phyloP scores from a whole-genome alignment of 352 stramenopile species.

The Thalassiosira livingstoniorum region DNA sequence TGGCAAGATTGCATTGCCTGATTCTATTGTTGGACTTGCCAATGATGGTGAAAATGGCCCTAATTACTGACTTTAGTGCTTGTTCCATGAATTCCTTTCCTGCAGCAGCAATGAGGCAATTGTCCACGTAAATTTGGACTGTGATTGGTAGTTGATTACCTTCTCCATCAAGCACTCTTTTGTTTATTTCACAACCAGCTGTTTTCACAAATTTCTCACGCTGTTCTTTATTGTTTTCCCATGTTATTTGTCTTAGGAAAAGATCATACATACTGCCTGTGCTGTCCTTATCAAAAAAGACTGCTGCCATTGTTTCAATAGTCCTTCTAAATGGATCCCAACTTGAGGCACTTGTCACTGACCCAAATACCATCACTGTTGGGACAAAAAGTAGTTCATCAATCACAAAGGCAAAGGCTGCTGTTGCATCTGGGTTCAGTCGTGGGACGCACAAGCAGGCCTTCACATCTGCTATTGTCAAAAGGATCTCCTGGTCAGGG shows the following conservation, averaged over 20 bases:
- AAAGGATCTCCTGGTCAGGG: conserved; percentile 6
- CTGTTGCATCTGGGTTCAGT: conserved; percentile 26
- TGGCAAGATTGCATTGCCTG: background rate
- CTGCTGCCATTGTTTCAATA: conserved; percentile 12
- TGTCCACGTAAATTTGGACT: conserved; percentile 24
- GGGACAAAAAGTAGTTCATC: background rate
- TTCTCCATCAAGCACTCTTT: background rate
- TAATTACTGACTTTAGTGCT: background rate
- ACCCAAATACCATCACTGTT: conserved; percentile 54
- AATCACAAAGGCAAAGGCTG: conserved; percentile 36
- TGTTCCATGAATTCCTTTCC: background rate
- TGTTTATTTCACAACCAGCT: background rate
- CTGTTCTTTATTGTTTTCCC: background rate
- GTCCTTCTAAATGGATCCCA: conserved; percentile 46
- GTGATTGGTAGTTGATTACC: background rate
- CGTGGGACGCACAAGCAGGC: conserved; percentile 34
- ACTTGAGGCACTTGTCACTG: background rate
- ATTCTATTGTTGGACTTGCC: background rate
- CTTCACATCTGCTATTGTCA: conserved; percentile 19
- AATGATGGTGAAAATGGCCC: conserved; percentile 24
- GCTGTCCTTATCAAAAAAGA: background rate
- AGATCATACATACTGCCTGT: conserved; percentile 24
- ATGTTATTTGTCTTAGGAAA: conserved; percentile 28
- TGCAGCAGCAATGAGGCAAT: background rate
- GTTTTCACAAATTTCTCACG: background rate